Evolutionary conservation across 192 early-diverging fungal species (phyloP).

Genomic region (Backusella tuberculispora): DNA sequence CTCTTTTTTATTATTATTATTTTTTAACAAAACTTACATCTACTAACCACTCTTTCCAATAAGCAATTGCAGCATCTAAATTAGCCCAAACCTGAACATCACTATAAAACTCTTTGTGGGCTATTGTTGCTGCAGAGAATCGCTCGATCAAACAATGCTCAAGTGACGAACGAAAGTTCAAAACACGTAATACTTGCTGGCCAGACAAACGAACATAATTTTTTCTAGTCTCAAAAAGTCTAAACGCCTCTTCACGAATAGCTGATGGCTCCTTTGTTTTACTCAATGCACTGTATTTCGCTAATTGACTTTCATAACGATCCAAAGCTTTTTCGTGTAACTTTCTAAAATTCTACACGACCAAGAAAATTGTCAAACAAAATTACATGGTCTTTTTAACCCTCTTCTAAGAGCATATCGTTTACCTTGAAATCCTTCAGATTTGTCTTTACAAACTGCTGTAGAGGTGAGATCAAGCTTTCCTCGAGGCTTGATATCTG

Average conservation of each 20-base stretch:
- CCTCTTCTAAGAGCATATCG: too few species aligned
- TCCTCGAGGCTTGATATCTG: constrained; percentile 65
- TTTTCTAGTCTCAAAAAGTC: constrained; percentile 70
- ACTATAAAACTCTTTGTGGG: constrained; percentile 50
- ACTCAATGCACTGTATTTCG: constrained; percentile 61
- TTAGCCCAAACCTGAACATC: constrained; percentile 48
- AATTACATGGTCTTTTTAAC: background rate
- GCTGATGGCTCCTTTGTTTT: constrained; percentile 69
- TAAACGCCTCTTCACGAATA: constrained; percentile 71
- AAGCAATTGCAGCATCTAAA: constrained; percentile 44
- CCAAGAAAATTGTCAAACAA: background rate
- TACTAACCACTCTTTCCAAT: constrained; percentile 42
- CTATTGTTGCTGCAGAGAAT: constrained; percentile 51
- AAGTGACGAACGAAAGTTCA: constrained; percentile 58
- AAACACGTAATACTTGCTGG: constrained; percentile 59
- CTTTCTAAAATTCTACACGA: constrained; percentile 45
- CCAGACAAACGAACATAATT: constrained; percentile 62
- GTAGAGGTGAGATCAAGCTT: constrained; percentile 59
- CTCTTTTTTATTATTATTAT: background rate
- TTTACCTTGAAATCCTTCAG: constrained; percentile 69
- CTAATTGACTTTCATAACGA: constrained; percentile 66
- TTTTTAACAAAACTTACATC: constrained; percentile 36
- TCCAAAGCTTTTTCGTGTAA: constrained; percentile 51
- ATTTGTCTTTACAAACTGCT: constrained; percentile 69
- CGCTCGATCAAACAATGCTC: constrained; percentile 52